A percentile compares a stretch with the other conserved stretches of the same genome.
phyloP scores from a whole-genome alignment of 73 alveolate genomes.

The Paramecium biaurelia region DNA sequence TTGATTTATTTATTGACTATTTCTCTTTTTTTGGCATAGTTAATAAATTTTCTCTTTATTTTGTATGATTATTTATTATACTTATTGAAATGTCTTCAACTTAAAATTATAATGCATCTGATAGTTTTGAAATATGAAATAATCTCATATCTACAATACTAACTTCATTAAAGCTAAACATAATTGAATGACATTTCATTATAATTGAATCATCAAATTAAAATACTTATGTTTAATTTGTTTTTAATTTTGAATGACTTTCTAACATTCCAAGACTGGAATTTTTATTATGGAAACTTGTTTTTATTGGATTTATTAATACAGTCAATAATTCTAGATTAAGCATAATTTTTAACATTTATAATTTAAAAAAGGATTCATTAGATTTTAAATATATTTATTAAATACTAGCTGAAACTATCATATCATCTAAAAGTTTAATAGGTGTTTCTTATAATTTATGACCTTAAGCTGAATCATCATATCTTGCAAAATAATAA shows the following conservation, averaged over 20 bases:
- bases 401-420: not conserved
- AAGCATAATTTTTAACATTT: not conserved
- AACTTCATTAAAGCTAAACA: not conserved
- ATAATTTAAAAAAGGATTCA: not conserved
- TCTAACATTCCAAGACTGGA: not conserved
- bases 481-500: not conserved
- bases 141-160: not conserved
- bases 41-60: not conserved
- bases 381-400: not conserved
- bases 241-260: not conserved
- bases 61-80: not conserved
- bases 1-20: not conserved
- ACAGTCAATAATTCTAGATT: not conserved
- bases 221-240: not conserved
- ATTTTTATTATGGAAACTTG: not conserved
- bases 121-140: not conserved
- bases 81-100: not conserved
- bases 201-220: not conserved
- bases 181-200: not conserved
- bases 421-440: not conserved
- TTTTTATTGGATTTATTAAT: not conserved
- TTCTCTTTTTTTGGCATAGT: constrained; percentile 9
- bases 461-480: not conserved
- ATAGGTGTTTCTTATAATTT: not conserved
- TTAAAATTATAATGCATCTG: not conserved